These are phyloP conservation scores for Aspergillus egyptiacus DNA, from an alignment of 495 filamentous ascomycete genomes.

Conservation along the genomic window DNA sequence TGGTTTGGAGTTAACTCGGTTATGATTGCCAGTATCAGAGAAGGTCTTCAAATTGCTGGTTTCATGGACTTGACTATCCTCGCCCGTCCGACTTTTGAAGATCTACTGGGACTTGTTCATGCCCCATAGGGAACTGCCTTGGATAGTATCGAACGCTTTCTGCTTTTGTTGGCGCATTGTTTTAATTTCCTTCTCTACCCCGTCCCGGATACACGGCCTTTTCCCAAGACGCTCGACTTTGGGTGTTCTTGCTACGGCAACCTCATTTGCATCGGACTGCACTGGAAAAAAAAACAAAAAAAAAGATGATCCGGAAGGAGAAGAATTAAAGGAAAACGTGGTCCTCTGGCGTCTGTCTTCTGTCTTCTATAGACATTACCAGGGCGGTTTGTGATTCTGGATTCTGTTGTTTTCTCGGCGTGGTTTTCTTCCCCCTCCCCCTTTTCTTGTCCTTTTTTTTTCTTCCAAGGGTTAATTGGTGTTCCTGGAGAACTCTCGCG, in stretches of 20 bases:
- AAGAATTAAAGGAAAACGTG: conserved; percentile 14
- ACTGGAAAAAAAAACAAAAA: not conserved
- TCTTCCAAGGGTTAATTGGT: no score
- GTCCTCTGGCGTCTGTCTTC: conserved; percentile 13
- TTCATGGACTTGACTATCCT: not conserved
- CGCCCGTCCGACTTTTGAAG: not conserved
- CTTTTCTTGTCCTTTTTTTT: not conserved
- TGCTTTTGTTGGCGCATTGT: not conserved
- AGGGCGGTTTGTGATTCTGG: conserved; percentile 8
- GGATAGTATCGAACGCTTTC: not conserved
- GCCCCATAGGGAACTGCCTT: not conserved
- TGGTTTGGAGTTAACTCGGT: conserved; percentile 27
- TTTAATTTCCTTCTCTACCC: not conserved
- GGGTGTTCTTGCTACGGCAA: not conserved
- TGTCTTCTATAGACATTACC: conserved; percentile 30
- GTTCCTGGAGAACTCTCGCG: conserved; percentile 8
- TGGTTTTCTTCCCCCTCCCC: not conserved
- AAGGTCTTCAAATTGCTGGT: conserved; percentile 5
- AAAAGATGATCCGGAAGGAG: no score
- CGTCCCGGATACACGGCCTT: no score
- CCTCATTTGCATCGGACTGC: not conserved
- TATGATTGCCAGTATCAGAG: conserved; percentile 17
- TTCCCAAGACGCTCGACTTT: no score
- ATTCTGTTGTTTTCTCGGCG: conserved; percentile 3
- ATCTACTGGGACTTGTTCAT: not conserved